phyloP scores from a whole-genome alignment of 73 alveolate species.

The Uronychia binucleata region DNA sequence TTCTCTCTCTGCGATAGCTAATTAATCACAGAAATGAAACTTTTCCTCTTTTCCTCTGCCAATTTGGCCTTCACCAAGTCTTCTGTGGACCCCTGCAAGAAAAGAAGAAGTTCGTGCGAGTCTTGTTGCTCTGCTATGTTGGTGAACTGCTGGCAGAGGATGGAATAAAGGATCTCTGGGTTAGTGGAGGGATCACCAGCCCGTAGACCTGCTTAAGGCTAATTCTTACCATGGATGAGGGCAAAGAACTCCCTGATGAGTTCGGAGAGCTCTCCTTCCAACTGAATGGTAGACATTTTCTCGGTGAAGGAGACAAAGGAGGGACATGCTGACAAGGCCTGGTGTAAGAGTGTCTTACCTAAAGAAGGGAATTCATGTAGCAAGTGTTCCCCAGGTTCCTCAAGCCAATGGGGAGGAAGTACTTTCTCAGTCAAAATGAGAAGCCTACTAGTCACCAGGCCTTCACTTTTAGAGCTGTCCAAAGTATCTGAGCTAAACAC shows the following conservation, averaged over 20 bases:
- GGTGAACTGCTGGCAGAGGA: conserved; percentile 21
- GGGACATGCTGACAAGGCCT: background rate
- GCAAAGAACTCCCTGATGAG: background rate
- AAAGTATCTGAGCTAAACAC: background rate
- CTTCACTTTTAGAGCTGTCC: background rate
- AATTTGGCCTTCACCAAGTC: background rate
- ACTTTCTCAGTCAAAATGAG: background rate
- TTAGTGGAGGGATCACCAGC: background rate
- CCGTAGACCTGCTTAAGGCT: conserved; percentile 2
- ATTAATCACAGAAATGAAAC: background rate
- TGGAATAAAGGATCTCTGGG: conserved; percentile 4
- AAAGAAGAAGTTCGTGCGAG: conserved; percentile 38
- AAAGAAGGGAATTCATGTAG: conserved; percentile 94
- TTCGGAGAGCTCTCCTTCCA: background rate
- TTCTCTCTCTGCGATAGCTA: background rate
- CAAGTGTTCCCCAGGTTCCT: conserved; percentile 98
- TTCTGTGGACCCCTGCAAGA: conserved; percentile 10
- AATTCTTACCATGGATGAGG: background rate
- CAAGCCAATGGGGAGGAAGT: conserved; percentile 65
- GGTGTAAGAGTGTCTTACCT: conserved; percentile 17
- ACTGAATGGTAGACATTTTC: background rate
- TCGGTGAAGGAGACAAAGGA: background rate
- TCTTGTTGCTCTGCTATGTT: conserved; percentile 20
- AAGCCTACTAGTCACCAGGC: background rate
- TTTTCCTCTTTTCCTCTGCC: background rate